Conservation (phyloP, 1,284 basidiomycete genomes). For the Malassezia obtusa region DNA sequence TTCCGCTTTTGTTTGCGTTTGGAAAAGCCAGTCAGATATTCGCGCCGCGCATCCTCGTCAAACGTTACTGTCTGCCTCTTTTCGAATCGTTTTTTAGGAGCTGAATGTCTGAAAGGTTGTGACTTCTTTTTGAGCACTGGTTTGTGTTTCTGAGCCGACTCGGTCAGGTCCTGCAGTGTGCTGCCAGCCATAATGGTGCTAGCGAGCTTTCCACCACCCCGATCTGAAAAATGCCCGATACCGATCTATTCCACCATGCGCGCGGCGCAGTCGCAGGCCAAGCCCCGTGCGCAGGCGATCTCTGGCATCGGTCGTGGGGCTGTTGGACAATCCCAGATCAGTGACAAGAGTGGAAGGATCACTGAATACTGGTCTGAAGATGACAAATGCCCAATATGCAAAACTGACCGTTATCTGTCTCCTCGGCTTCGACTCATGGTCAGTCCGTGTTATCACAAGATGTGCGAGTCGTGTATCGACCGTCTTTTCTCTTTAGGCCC, state of each 20-base stretch:
- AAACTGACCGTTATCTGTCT: slow-evolving; percentile 90
- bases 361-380: slow-evolving; percentile 37
- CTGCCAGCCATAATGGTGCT: background rate
- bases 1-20: slow-evolving; percentile 44
- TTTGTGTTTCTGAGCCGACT: slow-evolving; percentile 19
- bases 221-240: background rate
- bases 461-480: slow-evolving; percentile 73
- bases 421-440: slow-evolving; percentile 86
- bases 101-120: background rate
- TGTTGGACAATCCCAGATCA: slow-evolving; percentile 17
- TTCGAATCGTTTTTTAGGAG: slow-evolving; percentile 6
- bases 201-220: background rate
- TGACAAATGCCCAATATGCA: slow-evolving; percentile 94
- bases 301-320: background rate
- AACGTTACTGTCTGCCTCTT: slow-evolving; percentile 31
- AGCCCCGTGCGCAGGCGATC: slow-evolving; percentile 1
- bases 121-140: background rate
- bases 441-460: slow-evolving; percentile 94
- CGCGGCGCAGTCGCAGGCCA: background rate
- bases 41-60: slow-evolving; percentile 37
- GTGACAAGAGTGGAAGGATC: slow-evolving; percentile 33
- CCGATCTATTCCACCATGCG: background rate
- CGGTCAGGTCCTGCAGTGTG: slow-evolving; percentile 18
- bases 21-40: slow-evolving; percentile 44
- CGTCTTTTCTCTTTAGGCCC: slow-evolving; percentile 90